phyloP scores from a whole-genome alignment of 192 early-diverging fungal genomes.

The Geranomyces michiganensis region DNA sequence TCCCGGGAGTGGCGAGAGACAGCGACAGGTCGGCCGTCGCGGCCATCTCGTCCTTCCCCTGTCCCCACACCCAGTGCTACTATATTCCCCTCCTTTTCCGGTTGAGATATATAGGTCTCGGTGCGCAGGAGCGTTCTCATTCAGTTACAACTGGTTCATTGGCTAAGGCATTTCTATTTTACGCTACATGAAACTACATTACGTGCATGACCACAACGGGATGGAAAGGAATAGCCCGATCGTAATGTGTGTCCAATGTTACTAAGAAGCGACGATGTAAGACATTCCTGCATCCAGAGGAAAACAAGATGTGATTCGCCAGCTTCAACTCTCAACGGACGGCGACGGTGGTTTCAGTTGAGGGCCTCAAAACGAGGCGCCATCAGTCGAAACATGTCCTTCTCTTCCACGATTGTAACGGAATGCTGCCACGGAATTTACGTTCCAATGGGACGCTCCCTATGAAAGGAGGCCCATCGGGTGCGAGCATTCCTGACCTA shows the following conservation, averaged over 20 bases:
- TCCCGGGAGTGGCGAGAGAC: not conserved
- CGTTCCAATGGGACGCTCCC: not conserved
- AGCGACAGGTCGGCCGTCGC: not conserved
- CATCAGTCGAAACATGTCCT: not conserved
- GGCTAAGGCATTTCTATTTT: no score
- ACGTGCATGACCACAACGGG: no score
- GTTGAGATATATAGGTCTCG: no score
- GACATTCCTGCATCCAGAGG: not conserved
- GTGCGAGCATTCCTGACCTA: conserved; percentile 4
- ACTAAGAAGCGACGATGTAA: conserved; percentile 8
- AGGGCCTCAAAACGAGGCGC: not conserved
- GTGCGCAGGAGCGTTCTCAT: no score
- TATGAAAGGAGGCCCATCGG: not conserved
- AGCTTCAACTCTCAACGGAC: conserved; percentile 10
- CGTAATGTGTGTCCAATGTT: conserved; percentile 8
- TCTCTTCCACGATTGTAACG: conserved; percentile 13
- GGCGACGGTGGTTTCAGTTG: not conserved
- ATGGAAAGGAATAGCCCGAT: no score
- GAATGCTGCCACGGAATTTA: conserved; percentile 4
- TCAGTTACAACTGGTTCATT: no score
- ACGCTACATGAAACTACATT: no score
- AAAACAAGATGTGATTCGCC: not conserved
- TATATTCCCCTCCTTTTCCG: no score
- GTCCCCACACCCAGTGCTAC: no score
- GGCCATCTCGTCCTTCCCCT: not conserved